Evolutionary conservation across 129 eudicot genomes (phyloP), one percentile per base, ranked within the genome.

Genomic region (Helianthus tuberosus): DNA sequence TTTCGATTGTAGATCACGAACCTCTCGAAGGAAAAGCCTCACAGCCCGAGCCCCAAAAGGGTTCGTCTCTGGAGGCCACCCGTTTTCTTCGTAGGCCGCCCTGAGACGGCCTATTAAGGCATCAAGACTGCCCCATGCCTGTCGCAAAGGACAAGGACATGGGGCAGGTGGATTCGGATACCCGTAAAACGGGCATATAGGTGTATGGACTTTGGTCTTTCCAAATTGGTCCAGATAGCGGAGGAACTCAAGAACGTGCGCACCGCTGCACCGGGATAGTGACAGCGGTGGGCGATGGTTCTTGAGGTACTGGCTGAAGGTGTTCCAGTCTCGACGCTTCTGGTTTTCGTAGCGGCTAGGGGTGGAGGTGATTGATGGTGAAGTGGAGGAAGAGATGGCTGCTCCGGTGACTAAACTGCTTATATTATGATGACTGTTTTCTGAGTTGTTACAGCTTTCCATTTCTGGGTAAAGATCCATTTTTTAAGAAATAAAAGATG

Each of bases 301-400:
- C 35, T 75, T 81, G 15, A 81, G 61, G 81, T 81, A 81, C 35
- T 81, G 85, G 8, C 81, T 65, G 48, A 81, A 81, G 8, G 85
- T 81, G 85, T 81, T 81, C 85, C 85, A 81, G 74, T 81, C 85
- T 5, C 85, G 61, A 53, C 85, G 81, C 69, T 81, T 81, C 25
- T 81, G 85, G 81, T 75, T 81, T n/a, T 81, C 81, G 70, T 81
- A 81, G 54, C 85, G 85, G 73, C 85, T 81, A 0, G 85, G 84
- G 46, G 81, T 23, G n/a, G 89, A 36, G 6, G 84, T 16, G 50
- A 82, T 43, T 5, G 91, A 69, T 5, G 89, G 65, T 16, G 91
- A 73, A 6, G 59, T 55, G 6, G 80, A 25, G 32, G 79, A 52
- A 1, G 72, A 51, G n/a, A 57, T 36, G 11, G 82, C 14, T n/a